These are phyloP conservation scores for Leccinum ochraceum DNA, from an alignment of 768 basidiomycete species.

Conservation along the genomic window DNA sequence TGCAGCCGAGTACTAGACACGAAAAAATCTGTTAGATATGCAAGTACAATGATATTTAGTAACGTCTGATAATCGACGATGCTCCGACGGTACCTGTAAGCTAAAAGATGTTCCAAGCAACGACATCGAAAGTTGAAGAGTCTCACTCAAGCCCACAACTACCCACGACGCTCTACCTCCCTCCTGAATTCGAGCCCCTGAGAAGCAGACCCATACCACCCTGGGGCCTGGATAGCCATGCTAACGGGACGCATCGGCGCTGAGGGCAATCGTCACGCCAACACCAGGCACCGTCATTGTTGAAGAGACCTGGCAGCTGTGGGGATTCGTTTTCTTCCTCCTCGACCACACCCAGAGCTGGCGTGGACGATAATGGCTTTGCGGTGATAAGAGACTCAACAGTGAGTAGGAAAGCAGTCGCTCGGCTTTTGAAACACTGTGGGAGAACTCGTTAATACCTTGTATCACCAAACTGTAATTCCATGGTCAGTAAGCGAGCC, in stretches of 20 bases:
- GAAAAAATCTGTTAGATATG: background rate
- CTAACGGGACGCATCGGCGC: slow-evolving; percentile 74
- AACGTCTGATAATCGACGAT: background rate
- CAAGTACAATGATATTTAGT: background rate
- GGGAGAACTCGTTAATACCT: too few species aligned
- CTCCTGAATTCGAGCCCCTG: slow-evolving; percentile 35
- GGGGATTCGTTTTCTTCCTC: slow-evolving; percentile 44
- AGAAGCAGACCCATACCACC: slow-evolving; percentile 69
- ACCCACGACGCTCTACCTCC: slow-evolving; percentile 57
- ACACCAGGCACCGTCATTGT: slow-evolving; percentile 80
- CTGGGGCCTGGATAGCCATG: slow-evolving; percentile 57
- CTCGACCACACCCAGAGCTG: slow-evolving; percentile 47
- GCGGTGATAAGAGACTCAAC: slow-evolving; percentile 69
- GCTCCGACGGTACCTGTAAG: background rate
- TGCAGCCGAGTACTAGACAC: background rate
- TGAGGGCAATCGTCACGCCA: slow-evolving; percentile 77
- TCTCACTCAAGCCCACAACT: slow-evolving; percentile 48
- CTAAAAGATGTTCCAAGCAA: background rate
- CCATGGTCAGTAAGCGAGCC: too few species aligned
- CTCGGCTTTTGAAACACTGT: slow-evolving; percentile 49
- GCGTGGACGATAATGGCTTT: slow-evolving; percentile 54
- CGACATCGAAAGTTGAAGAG: background rate
- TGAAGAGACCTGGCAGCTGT: slow-evolving; percentile 56
- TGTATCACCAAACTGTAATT: too few species aligned
- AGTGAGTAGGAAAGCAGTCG: slow-evolving; percentile 72